Conservation (phyloP, 495 filamentous ascomycete species). For the Podospora appendiculata region DNA sequence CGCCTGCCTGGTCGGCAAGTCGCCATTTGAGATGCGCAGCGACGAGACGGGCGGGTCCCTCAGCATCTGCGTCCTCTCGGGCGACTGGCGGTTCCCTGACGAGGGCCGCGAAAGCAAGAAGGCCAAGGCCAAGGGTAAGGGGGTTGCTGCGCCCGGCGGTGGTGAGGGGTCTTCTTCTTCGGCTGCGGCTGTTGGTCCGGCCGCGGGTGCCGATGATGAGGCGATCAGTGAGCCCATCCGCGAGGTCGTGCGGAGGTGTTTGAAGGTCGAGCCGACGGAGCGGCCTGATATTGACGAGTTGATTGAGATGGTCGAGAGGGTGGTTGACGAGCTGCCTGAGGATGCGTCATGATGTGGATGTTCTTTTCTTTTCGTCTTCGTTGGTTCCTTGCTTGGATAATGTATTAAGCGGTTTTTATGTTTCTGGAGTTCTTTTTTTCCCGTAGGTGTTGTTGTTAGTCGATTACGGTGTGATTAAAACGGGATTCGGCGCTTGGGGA, state of each 20-base stretch:
- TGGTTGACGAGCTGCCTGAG: constrained; percentile 66
- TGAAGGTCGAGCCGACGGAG: constrained; percentile 88
- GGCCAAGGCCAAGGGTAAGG: constrained; percentile 49
- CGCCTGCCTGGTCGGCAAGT: constrained; percentile 91
- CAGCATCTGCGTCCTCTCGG: constrained; percentile 82
- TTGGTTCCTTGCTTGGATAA: not conserved
- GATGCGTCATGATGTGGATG: constrained; percentile 40
- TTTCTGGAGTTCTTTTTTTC: no score
- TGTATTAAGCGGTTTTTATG: no score
- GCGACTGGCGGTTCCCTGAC: constrained; percentile 91
- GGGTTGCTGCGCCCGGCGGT: constrained; percentile 1
- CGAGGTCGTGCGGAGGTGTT: constrained; percentile 77
- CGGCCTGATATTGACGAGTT: constrained; percentile 86
- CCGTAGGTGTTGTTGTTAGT: no score
- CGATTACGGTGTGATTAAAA: no score
- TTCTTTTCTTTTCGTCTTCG: not conserved
- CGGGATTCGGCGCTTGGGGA: no score
- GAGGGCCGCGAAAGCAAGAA: constrained; percentile 49
- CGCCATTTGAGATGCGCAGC: constrained; percentile 87
- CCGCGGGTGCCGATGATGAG: constrained; percentile 13
- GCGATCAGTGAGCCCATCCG: constrained; percentile 69
- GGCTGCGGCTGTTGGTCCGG: constrained; percentile 12
- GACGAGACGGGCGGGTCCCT: constrained; percentile 94
- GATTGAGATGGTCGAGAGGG: constrained; percentile 69
- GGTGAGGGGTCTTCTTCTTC: not conserved